Evolutionary conservation across 805 yeast species (phyloP), one percentile per base, ranked within the genome.

Genomic region (Saccharomycopsis javanensis): DNA sequence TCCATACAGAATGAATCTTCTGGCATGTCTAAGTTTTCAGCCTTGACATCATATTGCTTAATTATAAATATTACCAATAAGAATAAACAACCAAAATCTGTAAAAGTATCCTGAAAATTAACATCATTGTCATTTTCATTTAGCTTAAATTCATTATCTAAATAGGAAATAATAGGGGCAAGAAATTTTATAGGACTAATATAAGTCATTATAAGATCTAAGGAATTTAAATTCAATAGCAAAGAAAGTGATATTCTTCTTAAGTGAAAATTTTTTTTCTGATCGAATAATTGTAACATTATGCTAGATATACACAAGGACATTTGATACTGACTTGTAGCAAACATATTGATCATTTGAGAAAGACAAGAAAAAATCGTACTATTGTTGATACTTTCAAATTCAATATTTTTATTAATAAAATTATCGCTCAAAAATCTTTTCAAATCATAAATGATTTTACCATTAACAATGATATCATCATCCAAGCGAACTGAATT

Each of bases 81-180:
- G 27, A 85, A 64, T 1, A 83, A 71, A 51, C 80, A 74, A 0
- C 95, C 90, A 67, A 85, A 83, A 42, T 86, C 82, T 1, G 88
- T 73, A 64, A 83, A 86, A 13, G 75, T 68, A 37, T 86, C 94
- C 66, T 85, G 89, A 60, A 78, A 79, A 62, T 80, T 78, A 57
- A 75, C 74, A 55, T 80, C 86, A 35, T 80, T 84, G 50, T 78
- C 82, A 4, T 67, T 68, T 54, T 62, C 63, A 34, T 50, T 68
- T 68, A 50, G 59, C 31, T 35, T 58, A 60, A 28, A 53, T 5
- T 59, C 50, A 3, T 65, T 63, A 64, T 85, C 90, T 16, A 86
- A 65, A 59, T 77, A 79, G 13, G 71, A 75, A 55, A 83, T 67
- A 56, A 83, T 62, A 34, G 81, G 77, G 52, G 65, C 63, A 55